A percentile compares a stretch with the other conserved stretches of the same genome.
Conservation (phyloP, 495 filamentous ascomycete genomes). For the Bryoglossum gracile region DNA sequence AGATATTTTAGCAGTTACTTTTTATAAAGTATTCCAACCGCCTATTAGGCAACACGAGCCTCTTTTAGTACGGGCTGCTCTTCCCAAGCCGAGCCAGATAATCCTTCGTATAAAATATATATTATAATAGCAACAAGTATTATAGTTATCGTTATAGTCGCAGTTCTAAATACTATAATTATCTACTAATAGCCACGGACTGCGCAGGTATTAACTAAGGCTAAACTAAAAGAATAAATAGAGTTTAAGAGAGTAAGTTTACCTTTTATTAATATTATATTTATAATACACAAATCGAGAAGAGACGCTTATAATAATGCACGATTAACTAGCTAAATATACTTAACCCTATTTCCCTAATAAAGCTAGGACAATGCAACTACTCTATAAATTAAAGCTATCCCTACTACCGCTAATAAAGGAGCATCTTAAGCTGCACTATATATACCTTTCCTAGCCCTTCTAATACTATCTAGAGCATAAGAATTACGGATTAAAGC, state of each 20-base stretch:
- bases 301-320: not conserved
- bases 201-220: not conserved
- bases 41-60: too few species aligned
- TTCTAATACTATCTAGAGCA: conserved; percentile 5
- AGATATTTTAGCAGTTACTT: too few species aligned
- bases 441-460: conserved; percentile 1
- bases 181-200: not conserved
- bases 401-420: conserved; percentile 1
- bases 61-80: too few species aligned
- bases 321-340: not conserved
- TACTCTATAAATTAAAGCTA: not conserved
- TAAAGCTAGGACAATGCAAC: not conserved
- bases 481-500: conserved; percentile 9
- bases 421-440: not conserved
- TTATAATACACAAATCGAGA: not conserved
- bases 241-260: not conserved
- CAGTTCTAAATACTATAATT: not conserved
- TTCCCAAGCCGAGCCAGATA: too few species aligned
- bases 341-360: not conserved
- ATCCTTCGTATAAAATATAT: not conserved
- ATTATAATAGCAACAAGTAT: not conserved
- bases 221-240: not conserved
- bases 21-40: too few species aligned
- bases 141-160: not conserved
- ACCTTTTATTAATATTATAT: not conserved